These are phyloP conservation scores for Zasmidium cellare DNA, from an alignment of 2,329 filamentous ascomycete genomes.

Conservation along the genomic window DNA sequence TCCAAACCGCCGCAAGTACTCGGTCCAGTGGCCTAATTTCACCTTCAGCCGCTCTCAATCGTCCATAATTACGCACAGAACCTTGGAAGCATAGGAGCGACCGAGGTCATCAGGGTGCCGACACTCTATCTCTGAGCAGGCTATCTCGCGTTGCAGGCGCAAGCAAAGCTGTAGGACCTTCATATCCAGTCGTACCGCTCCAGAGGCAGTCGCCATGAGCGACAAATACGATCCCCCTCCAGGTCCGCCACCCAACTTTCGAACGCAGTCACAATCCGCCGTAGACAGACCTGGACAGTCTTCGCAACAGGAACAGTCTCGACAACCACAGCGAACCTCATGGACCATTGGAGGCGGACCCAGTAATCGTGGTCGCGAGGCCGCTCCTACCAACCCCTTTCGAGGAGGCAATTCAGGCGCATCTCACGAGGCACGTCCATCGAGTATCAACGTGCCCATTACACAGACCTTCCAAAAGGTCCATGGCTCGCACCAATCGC, in stretches of 20 bases:
- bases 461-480: constrained; percentile 1
- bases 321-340: constrained; percentile 13
- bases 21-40: constrained; percentile 27
- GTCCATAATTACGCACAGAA: constrained; percentile 4
- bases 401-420: constrained; percentile 13
- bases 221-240: constrained; percentile 21
- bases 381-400: constrained; percentile 22
- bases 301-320: constrained; percentile 5
- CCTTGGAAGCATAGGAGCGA: not conserved
- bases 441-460: constrained; percentile 15
- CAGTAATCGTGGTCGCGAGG: constrained; percentile 11
- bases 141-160: not conserved
- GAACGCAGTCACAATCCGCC: constrained; percentile 17
- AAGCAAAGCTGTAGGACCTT: constrained; percentile 10
- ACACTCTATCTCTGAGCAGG: not conserved
- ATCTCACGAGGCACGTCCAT: constrained; percentile 17
- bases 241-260: constrained; percentile 21
- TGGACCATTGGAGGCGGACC: constrained; percentile 21
- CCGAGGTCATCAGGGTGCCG: not conserved
- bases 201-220: constrained; percentile 12
- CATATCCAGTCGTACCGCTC: constrained; percentile 13
- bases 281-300: constrained; percentile 9
- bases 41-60: constrained; percentile 23
- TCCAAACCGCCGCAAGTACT: not conserved
- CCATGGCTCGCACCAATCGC: not conserved